Conservation (phyloP, 305 asterid species). For the Lippia alba region DNA sequence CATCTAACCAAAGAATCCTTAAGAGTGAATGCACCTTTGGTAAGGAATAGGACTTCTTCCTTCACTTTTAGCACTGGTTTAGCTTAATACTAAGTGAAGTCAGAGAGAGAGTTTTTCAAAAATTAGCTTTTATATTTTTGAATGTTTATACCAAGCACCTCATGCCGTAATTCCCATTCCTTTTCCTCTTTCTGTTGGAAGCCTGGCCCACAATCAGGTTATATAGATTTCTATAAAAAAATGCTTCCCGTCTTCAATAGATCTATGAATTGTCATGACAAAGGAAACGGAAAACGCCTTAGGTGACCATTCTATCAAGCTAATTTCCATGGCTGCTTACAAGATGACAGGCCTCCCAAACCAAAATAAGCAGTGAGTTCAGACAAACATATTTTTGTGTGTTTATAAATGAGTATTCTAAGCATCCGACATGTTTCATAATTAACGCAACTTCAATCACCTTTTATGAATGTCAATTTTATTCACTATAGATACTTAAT, state of each 20-base stretch:
- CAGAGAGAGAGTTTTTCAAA: no score
- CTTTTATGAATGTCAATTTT: no score
- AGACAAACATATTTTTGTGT: no score
- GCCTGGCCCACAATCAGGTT: not conserved
- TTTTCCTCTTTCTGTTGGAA: no score
- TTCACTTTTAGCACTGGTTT: not conserved
- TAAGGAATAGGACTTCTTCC: not conserved
- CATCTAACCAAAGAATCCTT: not conserved
- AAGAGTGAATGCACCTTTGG: not conserved
- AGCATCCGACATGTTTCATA: no score
- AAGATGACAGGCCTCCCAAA: not conserved
- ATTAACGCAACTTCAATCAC: no score
- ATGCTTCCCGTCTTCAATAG: slow-evolving; percentile 18
- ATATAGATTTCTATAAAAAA: not conserved
- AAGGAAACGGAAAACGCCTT: not conserved
- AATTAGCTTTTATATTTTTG: no score
- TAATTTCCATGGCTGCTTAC: not conserved
- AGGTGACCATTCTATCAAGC: not conserved
- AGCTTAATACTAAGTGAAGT: not conserved
- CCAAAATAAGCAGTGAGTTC: no score
- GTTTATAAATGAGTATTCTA: no score
- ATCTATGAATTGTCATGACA: slow-evolving; percentile 3
- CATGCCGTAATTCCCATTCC: no score
- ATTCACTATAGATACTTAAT: no score
- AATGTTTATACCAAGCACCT: no score